These are phyloP conservation scores for Chrysoporthe austroafricana DNA, from an alignment of 2,329 filamentous ascomycete genomes.

Conservation along the genomic window DNA sequence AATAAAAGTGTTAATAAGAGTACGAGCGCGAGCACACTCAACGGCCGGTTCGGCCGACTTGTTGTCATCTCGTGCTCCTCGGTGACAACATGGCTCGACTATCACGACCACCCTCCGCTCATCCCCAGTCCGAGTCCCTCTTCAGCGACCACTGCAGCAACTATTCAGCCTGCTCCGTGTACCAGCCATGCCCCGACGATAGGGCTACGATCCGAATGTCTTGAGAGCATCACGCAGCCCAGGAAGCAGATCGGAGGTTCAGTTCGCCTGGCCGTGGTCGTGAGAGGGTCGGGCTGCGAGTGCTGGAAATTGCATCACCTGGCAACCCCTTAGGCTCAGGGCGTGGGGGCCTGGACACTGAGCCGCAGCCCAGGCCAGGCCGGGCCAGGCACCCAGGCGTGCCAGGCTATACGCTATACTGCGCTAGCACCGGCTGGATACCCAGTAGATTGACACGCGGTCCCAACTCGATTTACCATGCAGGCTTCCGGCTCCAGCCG, in stretches of 20 bases:
- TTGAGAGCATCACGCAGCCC: background rate
- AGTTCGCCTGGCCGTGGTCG: background rate
- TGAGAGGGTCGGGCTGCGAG: background rate
- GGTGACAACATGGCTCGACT: background rate
- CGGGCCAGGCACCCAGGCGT: too few species aligned
- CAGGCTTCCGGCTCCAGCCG: conserved; percentile 1
- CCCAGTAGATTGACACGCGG: background rate
- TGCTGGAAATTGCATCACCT: background rate
- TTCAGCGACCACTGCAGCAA: background rate
- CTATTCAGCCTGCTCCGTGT: background rate
- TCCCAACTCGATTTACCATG: background rate
- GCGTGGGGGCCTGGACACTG: background rate
- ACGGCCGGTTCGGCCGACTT: too few species aligned
- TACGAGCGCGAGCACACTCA: background rate
- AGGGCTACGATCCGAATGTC: background rate
- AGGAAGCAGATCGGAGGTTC: background rate
- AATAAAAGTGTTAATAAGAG: background rate
- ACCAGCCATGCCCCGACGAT: background rate
- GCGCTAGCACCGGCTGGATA: too few species aligned
- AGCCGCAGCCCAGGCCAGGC: background rate
- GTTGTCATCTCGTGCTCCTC: background rate
- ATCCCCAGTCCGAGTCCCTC: background rate
- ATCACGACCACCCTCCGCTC: background rate
- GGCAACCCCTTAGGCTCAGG: too few species aligned
- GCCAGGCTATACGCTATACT: too few species aligned